Evolutionary conservation across 2,329 filamentous ascomycete species (phyloP), one percentile per base, ranked within the genome.

Genomic region (Cephalotrichum gorgonifer): DNA sequence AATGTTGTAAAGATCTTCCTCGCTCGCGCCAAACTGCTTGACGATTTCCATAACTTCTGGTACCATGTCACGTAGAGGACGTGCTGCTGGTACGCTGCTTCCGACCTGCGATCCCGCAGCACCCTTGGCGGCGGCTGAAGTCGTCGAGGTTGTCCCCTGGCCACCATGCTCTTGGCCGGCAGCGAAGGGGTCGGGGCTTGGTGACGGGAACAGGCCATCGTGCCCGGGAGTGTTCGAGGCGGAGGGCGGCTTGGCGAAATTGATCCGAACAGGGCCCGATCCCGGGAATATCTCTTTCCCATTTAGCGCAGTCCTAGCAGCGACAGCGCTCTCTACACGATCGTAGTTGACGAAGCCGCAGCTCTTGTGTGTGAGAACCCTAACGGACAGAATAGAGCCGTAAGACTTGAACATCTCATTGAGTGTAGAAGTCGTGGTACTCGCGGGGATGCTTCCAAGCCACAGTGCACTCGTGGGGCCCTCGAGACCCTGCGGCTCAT

Each of bases 281-380:
- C 93, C 93, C 8, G 93, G 93, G 72, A 98, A 98, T 52, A 98
- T 96, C 65, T 98, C 93, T 67, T 95, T 96, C 59, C 89, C 89
- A 60, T 97, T 97, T 67, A 95, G 83, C 61, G 83, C 78, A 14
- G 82, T 82, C 64, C 91, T 94, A 15, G 93, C 93, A 52, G 88
- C 83, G 35, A 96, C 83, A 50, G 93, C 93, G 62, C 88, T 95
- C 55, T 97, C 90, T 27, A 93, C 70, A 51, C 81, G 84, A 66
- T 97, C 89, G 60, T 95, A 98, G 66, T 98, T 98, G 62, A 98
- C 91, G 58, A 98, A 98, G 3, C 91, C 93, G 63, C 93, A 98
- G 67, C 95, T 97, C 75, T 98, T 98, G 73, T 98, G 89, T 1
- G 93, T 97, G 53, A 98, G 74, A 4, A 98, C 93, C 54, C 93